Conservation (phyloP, 345 rosid species). For the Nephelium lappaceum region DNA sequence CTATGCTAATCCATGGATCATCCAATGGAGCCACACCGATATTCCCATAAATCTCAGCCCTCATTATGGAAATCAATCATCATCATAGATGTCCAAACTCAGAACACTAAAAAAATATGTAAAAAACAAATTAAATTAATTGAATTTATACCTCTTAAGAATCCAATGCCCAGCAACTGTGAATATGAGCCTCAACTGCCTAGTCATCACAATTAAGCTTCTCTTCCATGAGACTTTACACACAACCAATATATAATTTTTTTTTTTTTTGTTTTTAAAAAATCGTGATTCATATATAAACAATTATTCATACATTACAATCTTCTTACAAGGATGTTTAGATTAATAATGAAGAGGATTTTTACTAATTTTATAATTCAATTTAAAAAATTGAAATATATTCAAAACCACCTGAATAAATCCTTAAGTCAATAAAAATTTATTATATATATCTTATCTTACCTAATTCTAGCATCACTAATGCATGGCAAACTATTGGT, state of each 20-base stretch:
- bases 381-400: too few relatives aligned
- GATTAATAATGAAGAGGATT: background rate
- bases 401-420: background rate
- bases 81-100: background rate
- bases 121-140: conserved; percentile 8
- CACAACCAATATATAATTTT: background rate
- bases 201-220: background rate
- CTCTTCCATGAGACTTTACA: too few relatives aligned
- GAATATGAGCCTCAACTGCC: conserved; percentile 11
- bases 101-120: background rate
- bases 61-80: conserved; percentile 8
- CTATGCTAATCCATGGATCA: background rate
- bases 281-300: background rate
- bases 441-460: background rate
- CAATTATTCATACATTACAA: background rate
- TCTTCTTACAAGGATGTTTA: background rate
- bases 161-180: conserved; percentile 46
- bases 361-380: background rate
- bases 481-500: background rate
- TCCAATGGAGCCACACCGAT: conserved; percentile 24
- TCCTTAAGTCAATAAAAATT: background rate
- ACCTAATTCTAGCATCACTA: conserved; percentile 2
- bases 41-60: conserved; percentile 28
- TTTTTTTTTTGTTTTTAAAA: too few relatives aligned
- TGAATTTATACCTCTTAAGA: conserved; percentile 23